Conservation (phyloP, 2,329 filamentous ascomycete genomes). For the Metarhizium anisopliae region DNA sequence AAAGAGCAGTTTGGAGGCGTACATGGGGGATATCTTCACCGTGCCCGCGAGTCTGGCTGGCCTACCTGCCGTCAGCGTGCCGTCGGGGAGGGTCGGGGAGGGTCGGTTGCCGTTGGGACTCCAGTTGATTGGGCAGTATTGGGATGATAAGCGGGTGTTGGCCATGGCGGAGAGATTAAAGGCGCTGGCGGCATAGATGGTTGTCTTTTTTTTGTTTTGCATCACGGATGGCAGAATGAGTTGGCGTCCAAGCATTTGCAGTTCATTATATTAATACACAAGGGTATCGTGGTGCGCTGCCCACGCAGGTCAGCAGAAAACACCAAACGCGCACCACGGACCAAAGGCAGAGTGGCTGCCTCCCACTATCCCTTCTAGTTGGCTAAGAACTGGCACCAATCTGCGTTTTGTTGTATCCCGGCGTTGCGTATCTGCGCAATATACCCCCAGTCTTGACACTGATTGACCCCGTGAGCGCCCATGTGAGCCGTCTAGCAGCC, state of each 20-base stretch:
- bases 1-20: slow-evolving; percentile 59
- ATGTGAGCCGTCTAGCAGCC: too few relatives aligned
- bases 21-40: slow-evolving; percentile 92
- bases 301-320: not conserved
- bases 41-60: slow-evolving; percentile 91
- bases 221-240: slow-evolving; percentile 3
- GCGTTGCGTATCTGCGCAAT: too few relatives aligned
- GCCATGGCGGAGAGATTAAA: slow-evolving; percentile 37
- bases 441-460: too few relatives aligned
- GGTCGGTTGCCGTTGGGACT: slow-evolving; percentile 42
- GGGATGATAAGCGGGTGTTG: slow-evolving; percentile 60
- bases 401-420: too few relatives aligned
- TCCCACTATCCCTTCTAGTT: too few relatives aligned
- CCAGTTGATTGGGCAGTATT: slow-evolving; percentile 75
- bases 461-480: too few relatives aligned
- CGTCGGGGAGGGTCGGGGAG: slow-evolving; percentile 29
- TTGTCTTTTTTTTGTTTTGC: not conserved
- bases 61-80: slow-evolving; percentile 79
- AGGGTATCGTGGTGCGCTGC: too few relatives aligned
- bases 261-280: not conserved
- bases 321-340: too few relatives aligned
- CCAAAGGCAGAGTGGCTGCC: too few relatives aligned
- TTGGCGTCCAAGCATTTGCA: not conserved
- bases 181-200: slow-evolving; percentile 23
- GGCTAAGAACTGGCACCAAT: too few relatives aligned